Conservation (phyloP, 2,329 filamentous ascomycete species). For the Venturia oleaginea region DNA sequence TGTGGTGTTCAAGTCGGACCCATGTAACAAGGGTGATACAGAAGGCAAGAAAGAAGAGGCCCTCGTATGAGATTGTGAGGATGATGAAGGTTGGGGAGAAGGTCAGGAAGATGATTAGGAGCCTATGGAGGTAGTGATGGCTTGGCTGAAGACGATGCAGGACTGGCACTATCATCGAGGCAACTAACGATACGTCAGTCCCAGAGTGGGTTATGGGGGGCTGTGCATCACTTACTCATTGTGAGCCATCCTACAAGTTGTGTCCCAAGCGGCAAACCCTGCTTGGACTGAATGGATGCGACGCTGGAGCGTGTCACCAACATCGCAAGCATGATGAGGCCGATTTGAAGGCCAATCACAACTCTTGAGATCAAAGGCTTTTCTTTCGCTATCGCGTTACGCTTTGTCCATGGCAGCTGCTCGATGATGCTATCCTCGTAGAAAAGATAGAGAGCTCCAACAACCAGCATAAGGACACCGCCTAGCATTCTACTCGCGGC, state of each 20-base stretch:
- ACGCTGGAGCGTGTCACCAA: constrained; percentile 79
- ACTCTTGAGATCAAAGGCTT: constrained; percentile 44
- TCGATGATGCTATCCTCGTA: constrained; percentile 60
- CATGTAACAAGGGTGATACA: constrained; percentile 73
- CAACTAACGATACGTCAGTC: constrained; percentile 37
- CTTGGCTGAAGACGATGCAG: constrained; percentile 73
- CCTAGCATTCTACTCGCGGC: constrained; percentile 52
- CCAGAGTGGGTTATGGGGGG: constrained; percentile 14
- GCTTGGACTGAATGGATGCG: constrained; percentile 74
- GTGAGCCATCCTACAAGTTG: constrained; percentile 79
- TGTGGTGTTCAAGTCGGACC: constrained; percentile 82
- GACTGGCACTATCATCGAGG: constrained; percentile 70
- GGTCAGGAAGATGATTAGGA: constrained; percentile 82
- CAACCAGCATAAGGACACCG: constrained; percentile 64
- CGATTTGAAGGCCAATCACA: constrained; percentile 63
- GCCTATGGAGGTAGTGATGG: constrained; percentile 79
- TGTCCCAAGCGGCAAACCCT: constrained; percentile 78
- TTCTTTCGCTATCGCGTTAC: constrained; percentile 21
- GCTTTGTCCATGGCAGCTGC: constrained; percentile 28
- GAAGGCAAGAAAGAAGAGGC: constrained; percentile 89
- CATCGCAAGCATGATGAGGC: constrained; percentile 71
- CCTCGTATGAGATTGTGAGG: constrained; percentile 93
- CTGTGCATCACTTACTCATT: constrained; percentile 46
- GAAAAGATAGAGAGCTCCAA: constrained; percentile 68
- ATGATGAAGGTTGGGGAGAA: constrained; percentile 93